These are phyloP conservation scores for Debaryomyces castellii DNA, from an alignment of 805 yeast species.

Conservation along the genomic window DNA sequence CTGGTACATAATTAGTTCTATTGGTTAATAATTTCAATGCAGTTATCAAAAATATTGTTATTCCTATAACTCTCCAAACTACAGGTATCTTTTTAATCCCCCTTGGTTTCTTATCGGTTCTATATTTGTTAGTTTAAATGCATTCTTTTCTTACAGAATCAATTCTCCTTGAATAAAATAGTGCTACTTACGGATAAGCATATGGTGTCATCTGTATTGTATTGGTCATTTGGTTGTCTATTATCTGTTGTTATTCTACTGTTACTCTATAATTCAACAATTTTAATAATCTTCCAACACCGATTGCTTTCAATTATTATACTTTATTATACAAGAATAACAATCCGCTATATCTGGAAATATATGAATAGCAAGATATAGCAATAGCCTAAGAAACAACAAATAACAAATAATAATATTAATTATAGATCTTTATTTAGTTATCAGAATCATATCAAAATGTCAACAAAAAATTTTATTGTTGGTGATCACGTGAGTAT, in stretches of 20 bases:
- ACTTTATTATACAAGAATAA: neutral
- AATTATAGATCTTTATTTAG: neutral
- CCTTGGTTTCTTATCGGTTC: neutral
- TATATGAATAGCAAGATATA: neutral
- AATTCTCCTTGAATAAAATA: neutral
- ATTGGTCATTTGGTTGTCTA: constrained; percentile 4
- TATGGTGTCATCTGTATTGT: constrained; percentile 23
- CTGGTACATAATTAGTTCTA: constrained; percentile 28
- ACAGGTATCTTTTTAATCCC: neutral
- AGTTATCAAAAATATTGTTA: constrained; percentile 9
- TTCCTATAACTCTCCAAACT: constrained; percentile 6
- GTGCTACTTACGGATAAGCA: constrained; percentile 14
- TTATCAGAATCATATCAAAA: constrained; percentile 1
- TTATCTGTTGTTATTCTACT: neutral
- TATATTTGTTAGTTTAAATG: neutral
- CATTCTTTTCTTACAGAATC: neutral
- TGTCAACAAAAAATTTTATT: constrained; percentile 3
- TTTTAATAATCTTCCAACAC: neutral
- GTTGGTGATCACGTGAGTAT: neutral
- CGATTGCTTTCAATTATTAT: neutral
- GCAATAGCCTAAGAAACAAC: neutral
- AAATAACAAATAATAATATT: neutral
- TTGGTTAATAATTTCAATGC: constrained; percentile 13
- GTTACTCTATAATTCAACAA: neutral
- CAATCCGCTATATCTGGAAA: neutral